Evolutionary conservation across 768 basidiomycete genomes (phyloP).

Genomic region (Tephrocybe sp.): DNA sequence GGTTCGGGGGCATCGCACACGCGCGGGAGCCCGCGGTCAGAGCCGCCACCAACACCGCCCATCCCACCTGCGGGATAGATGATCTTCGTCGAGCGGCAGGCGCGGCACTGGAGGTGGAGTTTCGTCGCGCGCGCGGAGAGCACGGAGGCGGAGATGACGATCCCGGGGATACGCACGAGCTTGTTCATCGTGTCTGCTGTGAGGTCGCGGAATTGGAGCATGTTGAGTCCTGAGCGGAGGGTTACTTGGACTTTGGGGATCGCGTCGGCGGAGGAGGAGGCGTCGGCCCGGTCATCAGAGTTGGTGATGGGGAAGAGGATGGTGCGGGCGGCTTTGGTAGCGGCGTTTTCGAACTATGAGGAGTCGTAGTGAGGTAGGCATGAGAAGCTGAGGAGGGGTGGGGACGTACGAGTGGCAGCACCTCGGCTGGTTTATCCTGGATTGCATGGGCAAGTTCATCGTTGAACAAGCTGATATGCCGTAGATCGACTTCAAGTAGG

Average conservation of each 20-base stretch:
- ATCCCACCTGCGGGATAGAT: constrained; percentile 78
- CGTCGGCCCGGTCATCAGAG: constrained; percentile 41
- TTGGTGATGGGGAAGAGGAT: constrained; percentile 79
- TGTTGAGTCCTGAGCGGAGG: constrained; percentile 85
- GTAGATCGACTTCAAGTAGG: constrained; percentile 83
- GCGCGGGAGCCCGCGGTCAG: constrained; percentile 83
- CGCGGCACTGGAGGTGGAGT: constrained; percentile 89
- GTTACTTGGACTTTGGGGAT: constrained; percentile 81
- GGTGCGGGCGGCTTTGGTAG: constrained; percentile 78
- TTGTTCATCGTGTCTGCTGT: constrained; percentile 94
- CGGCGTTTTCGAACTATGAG: constrained; percentile 88
- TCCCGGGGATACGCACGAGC: constrained; percentile 94
- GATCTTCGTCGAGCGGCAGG: constrained; percentile 78
- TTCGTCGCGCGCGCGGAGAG: constrained; percentile 92
- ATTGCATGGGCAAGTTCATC: constrained; percentile 92
- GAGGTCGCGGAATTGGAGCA: constrained; percentile 92
- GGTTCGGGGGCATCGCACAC: constrained; percentile 79
- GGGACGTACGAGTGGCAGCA: constrained; percentile 75
- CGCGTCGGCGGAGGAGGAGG: constrained; percentile 29
- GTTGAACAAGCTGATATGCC: constrained; percentile 79
- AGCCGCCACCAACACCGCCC: constrained; percentile 86
- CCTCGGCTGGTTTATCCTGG: constrained; percentile 86
- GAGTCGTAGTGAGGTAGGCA: neutral
- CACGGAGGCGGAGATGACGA: constrained; percentile 95
- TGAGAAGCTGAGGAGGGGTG: neutral